A percentile compares a stretch with the other conserved stretches of the same genome.
phyloP scores from a whole-genome alignment of 306 rosid genomes.

The Canavalia gladiata region DNA sequence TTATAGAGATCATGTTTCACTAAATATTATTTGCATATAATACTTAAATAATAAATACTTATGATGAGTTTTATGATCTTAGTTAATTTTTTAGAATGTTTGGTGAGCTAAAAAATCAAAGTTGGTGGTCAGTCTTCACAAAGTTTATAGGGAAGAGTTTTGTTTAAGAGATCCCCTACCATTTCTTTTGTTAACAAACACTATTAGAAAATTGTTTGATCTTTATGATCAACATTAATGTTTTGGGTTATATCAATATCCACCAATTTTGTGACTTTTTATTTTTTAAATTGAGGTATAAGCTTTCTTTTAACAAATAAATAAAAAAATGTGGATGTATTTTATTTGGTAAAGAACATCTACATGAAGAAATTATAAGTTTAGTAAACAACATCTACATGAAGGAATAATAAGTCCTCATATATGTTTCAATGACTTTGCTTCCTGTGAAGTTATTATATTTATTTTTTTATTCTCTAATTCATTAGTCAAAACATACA shows the following conservation, averaged over 20 bases:
- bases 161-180: not conserved
- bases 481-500: no score
- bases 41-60: slow-evolving; percentile 28
- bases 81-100: slow-evolving; percentile 30
- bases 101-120: slow-evolving; percentile 22
- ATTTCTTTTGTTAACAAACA: slow-evolving; percentile 3
- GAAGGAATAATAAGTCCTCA: no score
- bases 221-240: slow-evolving; percentile 17
- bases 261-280: slow-evolving; percentile 9
- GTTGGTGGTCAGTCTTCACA: slow-evolving; percentile 7
- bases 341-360: not conserved
- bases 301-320: not conserved
- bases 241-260: slow-evolving; percentile 32
- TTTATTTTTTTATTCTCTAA: no score
- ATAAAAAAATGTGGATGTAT: not conserved
- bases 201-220: slow-evolving; percentile 23
- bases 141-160: not conserved
- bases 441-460: no score
- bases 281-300: slow-evolving; percentile 10
- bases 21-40: slow-evolving; percentile 35
- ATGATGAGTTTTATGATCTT: slow-evolving; percentile 6
- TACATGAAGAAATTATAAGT: no score
- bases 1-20: slow-evolving; percentile 10
- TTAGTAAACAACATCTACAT: no score
- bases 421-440: no score